phyloP scores from a whole-genome alignment of 352 stramenopile genomes.

The Paralagenidium karlingii region DNA sequence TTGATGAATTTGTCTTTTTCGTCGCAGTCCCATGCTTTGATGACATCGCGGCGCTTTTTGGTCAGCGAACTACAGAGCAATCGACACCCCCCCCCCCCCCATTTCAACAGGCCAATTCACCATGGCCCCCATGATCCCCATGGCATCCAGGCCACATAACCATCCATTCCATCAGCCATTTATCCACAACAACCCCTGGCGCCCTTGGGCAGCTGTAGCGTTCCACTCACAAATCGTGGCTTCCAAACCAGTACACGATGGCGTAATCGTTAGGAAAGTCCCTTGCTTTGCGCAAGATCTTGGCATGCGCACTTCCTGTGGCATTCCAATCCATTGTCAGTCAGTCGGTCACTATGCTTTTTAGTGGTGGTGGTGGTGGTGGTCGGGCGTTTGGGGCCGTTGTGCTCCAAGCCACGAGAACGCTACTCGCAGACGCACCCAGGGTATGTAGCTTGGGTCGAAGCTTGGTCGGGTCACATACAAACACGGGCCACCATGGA shows the following conservation, averaged over 20 bases:
- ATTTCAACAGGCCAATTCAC: too few relatives aligned
- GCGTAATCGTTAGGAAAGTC: constrained; percentile 61
- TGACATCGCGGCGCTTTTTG: constrained; percentile 44
- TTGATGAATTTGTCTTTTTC: constrained; percentile 62
- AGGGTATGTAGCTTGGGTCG: constrained; percentile 47
- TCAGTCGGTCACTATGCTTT: too few relatives aligned
- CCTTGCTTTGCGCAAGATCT: constrained; percentile 58
- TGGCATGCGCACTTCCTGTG: constrained; percentile 44
- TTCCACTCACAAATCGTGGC: constrained; percentile 61
- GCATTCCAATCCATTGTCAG: too few relatives aligned
- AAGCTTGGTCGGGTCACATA: constrained; percentile 71
- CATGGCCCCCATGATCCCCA: too few relatives aligned
- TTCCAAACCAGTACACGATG: constrained; percentile 80
- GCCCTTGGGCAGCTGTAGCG: not conserved
- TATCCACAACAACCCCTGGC: not conserved
- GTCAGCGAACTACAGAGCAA: constrained; percentile 39
- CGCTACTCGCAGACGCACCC: constrained; percentile 3
- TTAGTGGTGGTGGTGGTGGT: too few relatives aligned
- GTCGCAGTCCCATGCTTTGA: constrained; percentile 57
- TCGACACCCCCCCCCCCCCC: too few relatives aligned
- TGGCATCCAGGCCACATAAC: too few relatives aligned
- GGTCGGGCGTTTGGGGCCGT: too few relatives aligned
- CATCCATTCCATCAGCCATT: too few relatives aligned
- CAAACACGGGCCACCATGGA: constrained; percentile 79
- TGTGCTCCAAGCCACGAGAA: too few relatives aligned